Conservation (phyloP, 129 eudicot genomes). For the Solidago caesia region DNA sequence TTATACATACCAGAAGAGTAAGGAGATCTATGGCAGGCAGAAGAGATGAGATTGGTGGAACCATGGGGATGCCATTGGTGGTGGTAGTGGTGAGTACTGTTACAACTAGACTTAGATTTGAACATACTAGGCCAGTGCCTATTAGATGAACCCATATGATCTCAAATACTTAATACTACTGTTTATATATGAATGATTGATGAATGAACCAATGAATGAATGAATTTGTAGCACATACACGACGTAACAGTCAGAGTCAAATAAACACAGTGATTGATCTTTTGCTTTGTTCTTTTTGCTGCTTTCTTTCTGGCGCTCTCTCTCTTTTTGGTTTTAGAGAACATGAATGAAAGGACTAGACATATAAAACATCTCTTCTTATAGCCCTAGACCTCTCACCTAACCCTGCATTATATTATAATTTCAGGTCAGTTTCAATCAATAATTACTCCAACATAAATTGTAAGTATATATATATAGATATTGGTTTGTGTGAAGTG, state of each 20-base stretch:
- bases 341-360: conserved; percentile 33
- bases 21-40: conserved; percentile 38
- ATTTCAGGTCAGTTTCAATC: conserved; percentile 32
- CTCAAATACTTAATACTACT: neutral
- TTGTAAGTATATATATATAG: neutral
- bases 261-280: neutral
- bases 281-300: neutral
- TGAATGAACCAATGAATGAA: neutral
- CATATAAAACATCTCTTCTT: conserved; percentile 43
- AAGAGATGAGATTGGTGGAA: conserved; percentile 36
- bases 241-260: neutral
- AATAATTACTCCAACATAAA: conserved; percentile 12
- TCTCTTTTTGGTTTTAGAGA: conserved; percentile 22
- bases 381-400: conserved; percentile 50
- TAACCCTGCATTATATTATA: conserved; percentile 32
- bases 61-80: conserved; percentile 40
- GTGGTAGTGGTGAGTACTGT: conserved; percentile 32
- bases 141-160: conserved; percentile 71
- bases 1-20: conserved; percentile 37
- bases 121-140: conserved; percentile 98
- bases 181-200: conserved; percentile 19
- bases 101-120: conserved; percentile 69
- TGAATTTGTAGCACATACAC: neutral
- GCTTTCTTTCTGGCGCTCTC: neutral
- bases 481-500: neutral